Base-by-base conservation (phyloP, 768 basidiomycete species). In the Lactifluus pinguis region DNA sequence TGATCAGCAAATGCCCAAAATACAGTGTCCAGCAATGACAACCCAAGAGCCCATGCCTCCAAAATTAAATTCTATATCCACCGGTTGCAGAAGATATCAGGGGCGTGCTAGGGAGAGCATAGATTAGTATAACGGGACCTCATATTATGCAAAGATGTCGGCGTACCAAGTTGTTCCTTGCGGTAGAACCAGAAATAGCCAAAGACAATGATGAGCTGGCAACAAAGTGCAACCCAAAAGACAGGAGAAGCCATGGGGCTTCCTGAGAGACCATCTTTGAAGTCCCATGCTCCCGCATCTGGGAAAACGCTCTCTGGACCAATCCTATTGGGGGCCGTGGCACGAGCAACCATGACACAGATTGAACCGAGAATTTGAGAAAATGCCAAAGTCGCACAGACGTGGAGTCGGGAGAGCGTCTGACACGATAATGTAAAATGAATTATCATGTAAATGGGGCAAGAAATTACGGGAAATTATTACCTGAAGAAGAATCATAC, bases 111-210 rank as follows among this genome's bases (percentile, higher is more conserved):
- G 10, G 17, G 13, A 25, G 25, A 25, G 41, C 14, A 49, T 6
- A 41, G 15, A 9, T 65, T 14, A 66, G 32, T 11, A 29, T n/a
- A 36, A 21, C 25, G 17, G 11, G 10, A 57, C 42, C 15, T 38
- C 25, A 25, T 25, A 25, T 25, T 25, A 25, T n/a, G 11, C 36
- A 32, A 4, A 55, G 44, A 13, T 50, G 32, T 3, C 32, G 3
- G 78, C 87, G 55, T 70, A 89, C 88, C 73, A 62, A 95, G 82
- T 72, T 95, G 93, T 74, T 95, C 93, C 76, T 92, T 93, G 72
- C 93, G 85, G 75, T 95, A 95, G 83, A 95, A 95, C 90, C 90
- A 90, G 78, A 94, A 93, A 76, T 95, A 95, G 21, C 93, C 93
- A 62, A 86, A 73, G 60, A 95, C 91, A 69, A 95, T 92, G 66